Base-by-base conservation (phyloP, 2,329 filamentous ascomycete species). In the Chaetoscypha palmicola region DNA sequence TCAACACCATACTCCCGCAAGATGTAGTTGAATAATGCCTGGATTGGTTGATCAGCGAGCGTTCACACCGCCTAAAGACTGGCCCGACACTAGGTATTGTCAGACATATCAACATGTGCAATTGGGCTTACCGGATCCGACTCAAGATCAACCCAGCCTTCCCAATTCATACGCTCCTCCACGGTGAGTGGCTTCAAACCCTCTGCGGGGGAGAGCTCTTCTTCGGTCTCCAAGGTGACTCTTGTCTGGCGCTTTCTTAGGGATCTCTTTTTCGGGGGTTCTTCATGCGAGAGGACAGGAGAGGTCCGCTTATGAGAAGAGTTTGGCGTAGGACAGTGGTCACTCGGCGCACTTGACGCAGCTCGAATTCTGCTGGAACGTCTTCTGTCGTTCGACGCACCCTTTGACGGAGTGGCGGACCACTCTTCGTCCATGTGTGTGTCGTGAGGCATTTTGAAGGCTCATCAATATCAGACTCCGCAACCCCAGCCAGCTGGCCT, bases 11-110 rank as follows among this genome's bases (percentile, higher is more conserved):
- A 79, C 38, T 89, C 81, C 24, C 76, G 74, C 3, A 97, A 71
- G 62, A 97, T 91, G 30, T 80, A 78, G 57, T 89, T 92, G 69
- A 97, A 96, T 56, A 90, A 81, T 21, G 78, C 81, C 86, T 89
- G 48, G 1, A 16, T 10, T 34, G 9, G 1, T 23, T n/a, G 23
- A 21, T 10, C 3, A 24, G 16, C 17, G 17, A 35, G n/a, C n/a
- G n/a, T n/a, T n/a, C n/a, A n/a, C n/a, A n/a, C n/a, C n/a, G n/a
- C n/a, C n/a, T n/a, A n/a, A 34, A 38, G 41, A 33, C 11, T 45
- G 8, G 35, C 28, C 12, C 16, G 5, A 24, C 19, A 11, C n/a
- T 36, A 11, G 39, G 16, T 5, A 33, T 31, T 31, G 22, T 12
- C 19, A 34, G 17, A 5, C 11, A 41, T n/a, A 4, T 7, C 14